A percentile compares a stretch with the other conserved stretches of the same genome.
phyloP scores from a whole-genome alignment of 257 asterid species.

The Gentiana dahurica region DNA sequence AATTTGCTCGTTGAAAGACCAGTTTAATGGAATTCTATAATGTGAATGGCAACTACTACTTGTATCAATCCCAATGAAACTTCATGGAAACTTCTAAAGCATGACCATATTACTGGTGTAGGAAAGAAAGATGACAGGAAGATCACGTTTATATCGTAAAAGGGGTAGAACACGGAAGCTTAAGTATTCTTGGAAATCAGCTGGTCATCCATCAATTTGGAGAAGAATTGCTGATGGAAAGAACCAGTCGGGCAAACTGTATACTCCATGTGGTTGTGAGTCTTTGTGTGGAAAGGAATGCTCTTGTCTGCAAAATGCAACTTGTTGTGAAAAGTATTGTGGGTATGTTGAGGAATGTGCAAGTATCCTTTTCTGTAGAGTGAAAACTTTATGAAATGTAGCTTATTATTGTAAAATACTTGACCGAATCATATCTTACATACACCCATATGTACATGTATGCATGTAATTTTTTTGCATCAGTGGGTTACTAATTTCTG shows the following conservation, averaged over 20 bases:
- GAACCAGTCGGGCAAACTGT: slow-evolving; percentile 60
- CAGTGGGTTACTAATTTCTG: too few species aligned
- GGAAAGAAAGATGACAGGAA: slow-evolving; percentile 51
- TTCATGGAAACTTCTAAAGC: neutral
- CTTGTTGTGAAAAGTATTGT: slow-evolving; percentile 80
- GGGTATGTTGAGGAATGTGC: slow-evolving; percentile 42
- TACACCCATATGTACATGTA: too few species aligned
- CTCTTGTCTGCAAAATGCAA: slow-evolving; percentile 70
- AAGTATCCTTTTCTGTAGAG: neutral
- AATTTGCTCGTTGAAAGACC: neutral
- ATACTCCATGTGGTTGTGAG: slow-evolving; percentile 72
- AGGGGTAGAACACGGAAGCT: slow-evolving; percentile 87
- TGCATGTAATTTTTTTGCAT: too few species aligned
- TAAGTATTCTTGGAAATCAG: slow-evolving; percentile 87
- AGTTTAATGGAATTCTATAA: too few species aligned
- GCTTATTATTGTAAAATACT: too few species aligned
- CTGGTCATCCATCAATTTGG: slow-evolving; percentile 98
- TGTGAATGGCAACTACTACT: neutral
- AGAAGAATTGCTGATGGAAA: slow-evolving; percentile 88
- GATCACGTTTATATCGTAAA: slow-evolving; percentile 78
- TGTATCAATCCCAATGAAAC: neutral
- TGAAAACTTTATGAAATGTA: neutral
- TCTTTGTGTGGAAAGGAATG: slow-evolving; percentile 83
- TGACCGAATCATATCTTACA: too few species aligned
- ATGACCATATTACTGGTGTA: slow-evolving; percentile 13